Percentiles rank a stretch among this genome's conserved stretches.
phyloP scores from a whole-genome alignment of 495 filamentous ascomycete genomes.

The Neurospora sp. region DNA sequence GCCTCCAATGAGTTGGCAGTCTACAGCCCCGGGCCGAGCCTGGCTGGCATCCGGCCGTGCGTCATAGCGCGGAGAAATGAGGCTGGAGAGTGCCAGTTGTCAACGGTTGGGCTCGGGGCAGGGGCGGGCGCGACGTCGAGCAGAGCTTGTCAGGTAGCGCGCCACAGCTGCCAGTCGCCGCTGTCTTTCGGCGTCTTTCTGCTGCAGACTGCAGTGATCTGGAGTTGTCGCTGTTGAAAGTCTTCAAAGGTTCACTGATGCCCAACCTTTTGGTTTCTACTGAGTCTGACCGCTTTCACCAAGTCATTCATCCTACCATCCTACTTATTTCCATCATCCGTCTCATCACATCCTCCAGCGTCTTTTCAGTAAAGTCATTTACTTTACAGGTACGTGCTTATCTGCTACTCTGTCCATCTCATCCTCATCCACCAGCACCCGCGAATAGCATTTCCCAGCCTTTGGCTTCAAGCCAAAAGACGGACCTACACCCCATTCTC shows the following conservation, averaged over 20 bases:
- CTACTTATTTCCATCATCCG: slow-evolving; percentile 3
- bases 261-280: slow-evolving; percentile 21
- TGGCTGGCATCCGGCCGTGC: not conserved
- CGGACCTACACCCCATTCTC: slow-evolving; percentile 14
- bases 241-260: slow-evolving; percentile 17
- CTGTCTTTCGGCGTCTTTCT: not conserved
- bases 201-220: not conserved
- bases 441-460: slow-evolving; percentile 4
- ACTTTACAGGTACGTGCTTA: not conserved
- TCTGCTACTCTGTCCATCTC: not conserved
- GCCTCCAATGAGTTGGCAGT: not conserved
- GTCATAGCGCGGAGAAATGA: slow-evolving; percentile 19
- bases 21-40: not conserved
- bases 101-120: slow-evolving; percentile 17
- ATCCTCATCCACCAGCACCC: not conserved
- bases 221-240: not conserved
- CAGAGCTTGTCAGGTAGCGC: not conserved
- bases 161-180: not conserved
- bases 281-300: slow-evolving; percentile 26
- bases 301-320: slow-evolving; percentile 6
- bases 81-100: slow-evolving; percentile 22
- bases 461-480: slow-evolving; percentile 4
- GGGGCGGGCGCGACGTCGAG: not conserved
- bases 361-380: slow-evolving; percentile 10
- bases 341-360: slow-evolving; percentile 1